Evolutionary conservation across 2,329 filamentous ascomycete genomes (phyloP), one percentile per base, ranked within the genome.

Genomic region (Rutstroemia sp.): DNA sequence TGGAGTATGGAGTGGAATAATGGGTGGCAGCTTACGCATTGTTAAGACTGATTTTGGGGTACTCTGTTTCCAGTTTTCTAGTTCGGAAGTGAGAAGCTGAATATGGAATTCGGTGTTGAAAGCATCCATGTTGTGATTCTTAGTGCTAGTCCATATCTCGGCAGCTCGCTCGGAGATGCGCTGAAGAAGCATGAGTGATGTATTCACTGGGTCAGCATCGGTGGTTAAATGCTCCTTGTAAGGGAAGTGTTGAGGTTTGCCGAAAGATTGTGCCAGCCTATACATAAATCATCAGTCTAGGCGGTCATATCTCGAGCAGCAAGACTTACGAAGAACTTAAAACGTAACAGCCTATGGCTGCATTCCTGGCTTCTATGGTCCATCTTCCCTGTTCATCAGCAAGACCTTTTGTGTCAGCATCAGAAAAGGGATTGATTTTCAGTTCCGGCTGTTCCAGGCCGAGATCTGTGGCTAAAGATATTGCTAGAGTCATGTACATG

Each of bases 321-420:
- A 21, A 17, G 6, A 62, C 62, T 36, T 60, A 70, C 68, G 61
- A 48, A 51, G 63, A 64, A 8, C 63, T 64, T 10, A 70, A 39
- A 53, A 68, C 69, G 53, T 68, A 70, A 44, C 63, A 65, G 5
- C 67, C 67, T 17, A 70, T 57, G 51, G 66, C 67, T 5, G 67
- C 64, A 36, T 57, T 57, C 46, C 60, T 63, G 1, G 68, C 68
- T 25, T 61, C 60, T 23, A 30, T 57, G 2, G 63, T 63, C 47
- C 65, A 67, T 9, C 17, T 10, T 8, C 57, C 59, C 10, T 57
- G 57, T 3, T 7, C 40, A 45, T 63, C 56, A 1, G 61, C 47
- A 6, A 68, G 60, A 17, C 63, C 63, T 4, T 57, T 48, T 5
- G 51, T 59, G n/a, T 56, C 52, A 34, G 64, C 58, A 16, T 56